Evolutionary conservation across 2,329 filamentous ascomycete genomes (phyloP).

Genomic region (Fusarium nanum): DNA sequence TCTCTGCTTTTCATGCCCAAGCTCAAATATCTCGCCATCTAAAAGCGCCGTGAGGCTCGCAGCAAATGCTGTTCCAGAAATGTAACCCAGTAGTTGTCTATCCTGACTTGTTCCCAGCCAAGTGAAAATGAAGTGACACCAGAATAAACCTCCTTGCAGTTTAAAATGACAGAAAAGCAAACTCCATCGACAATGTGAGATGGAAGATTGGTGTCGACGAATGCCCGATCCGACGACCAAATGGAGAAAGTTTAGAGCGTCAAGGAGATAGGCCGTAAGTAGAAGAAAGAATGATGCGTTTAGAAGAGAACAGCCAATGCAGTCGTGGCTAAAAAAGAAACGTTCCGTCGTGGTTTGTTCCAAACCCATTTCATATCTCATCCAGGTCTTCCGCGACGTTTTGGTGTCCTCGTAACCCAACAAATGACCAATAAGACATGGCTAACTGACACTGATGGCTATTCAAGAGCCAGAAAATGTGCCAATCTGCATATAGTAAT

Average conservation of each 20-base stretch:
- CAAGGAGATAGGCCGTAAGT: conserved; percentile 17
- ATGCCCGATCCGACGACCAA: conserved; percentile 21
- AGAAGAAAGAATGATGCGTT: conserved; percentile 12
- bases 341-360: conserved; percentile 35
- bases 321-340: conserved; percentile 16
- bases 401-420: conserved; percentile 36
- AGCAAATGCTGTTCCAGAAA: conserved; percentile 40
- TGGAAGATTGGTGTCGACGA: conserved; percentile 25
- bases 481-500: conserved; percentile 22
- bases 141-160: conserved; percentile 44
- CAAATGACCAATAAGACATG: conserved; percentile 9
- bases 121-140: conserved; percentile 30
- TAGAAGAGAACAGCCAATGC: neutral
- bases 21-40: conserved; percentile 21
- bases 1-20: conserved; percentile 8
- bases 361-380: conserved; percentile 44
- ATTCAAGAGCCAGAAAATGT: conserved; percentile 13
- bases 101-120: conserved; percentile 29
- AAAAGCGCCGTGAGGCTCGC: conserved; percentile 48
- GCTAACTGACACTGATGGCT: conserved; percentile 4
- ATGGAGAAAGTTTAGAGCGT: conserved; percentile 6
- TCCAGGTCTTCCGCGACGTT: conserved; percentile 50
- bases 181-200: conserved; percentile 25
- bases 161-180: conserved; percentile 26
- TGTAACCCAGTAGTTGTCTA: conserved; percentile 39